phyloP scores from a whole-genome alignment of 2,329 filamentous ascomycete genomes.

The Plenodomus biglobosus region DNA sequence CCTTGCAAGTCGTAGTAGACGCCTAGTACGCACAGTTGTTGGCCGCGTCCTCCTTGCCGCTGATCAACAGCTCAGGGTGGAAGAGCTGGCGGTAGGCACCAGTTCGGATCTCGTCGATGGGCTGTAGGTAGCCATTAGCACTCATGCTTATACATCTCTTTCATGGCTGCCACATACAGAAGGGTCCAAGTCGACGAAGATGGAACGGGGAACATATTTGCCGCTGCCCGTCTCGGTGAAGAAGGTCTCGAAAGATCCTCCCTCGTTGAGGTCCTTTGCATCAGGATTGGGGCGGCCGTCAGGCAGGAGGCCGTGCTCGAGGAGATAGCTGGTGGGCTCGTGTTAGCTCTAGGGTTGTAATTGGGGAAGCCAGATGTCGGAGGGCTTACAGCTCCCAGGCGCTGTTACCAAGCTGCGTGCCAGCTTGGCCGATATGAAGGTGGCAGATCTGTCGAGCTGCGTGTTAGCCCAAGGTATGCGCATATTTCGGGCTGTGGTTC shows the following conservation, averaged over 20 bases:
- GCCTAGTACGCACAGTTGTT: slow-evolving; percentile 63
- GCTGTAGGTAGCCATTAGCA: slow-evolving; percentile 42
- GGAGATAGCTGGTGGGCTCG: slow-evolving; percentile 61
- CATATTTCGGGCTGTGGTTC: neutral
- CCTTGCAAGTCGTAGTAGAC: neutral
- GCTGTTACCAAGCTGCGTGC: slow-evolving; percentile 72
- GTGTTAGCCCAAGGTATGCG: slow-evolving; percentile 14
- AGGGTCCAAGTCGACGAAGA: slow-evolving; percentile 73
- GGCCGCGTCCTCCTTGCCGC: slow-evolving; percentile 74
- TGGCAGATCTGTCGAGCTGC: slow-evolving; percentile 58
- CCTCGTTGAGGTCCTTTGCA: slow-evolving; percentile 60
- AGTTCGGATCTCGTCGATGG: slow-evolving; percentile 73
- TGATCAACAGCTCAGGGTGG: slow-evolving; percentile 71
- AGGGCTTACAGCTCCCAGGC: slow-evolving; percentile 71
- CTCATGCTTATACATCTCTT: neutral
- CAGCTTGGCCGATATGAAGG: slow-evolving; percentile 71
- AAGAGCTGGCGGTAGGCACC: slow-evolving; percentile 68
- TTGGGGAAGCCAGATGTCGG: slow-evolving; percentile 13
- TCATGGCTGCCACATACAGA: slow-evolving; percentile 54
- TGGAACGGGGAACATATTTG: slow-evolving; percentile 71
- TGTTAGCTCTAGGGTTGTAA: slow-evolving; percentile 21
- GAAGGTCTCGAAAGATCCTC: slow-evolving; percentile 70
- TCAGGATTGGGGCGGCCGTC: slow-evolving; percentile 67
- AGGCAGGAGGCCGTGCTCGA: slow-evolving; percentile 68
- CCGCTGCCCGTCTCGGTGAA: slow-evolving; percentile 71